Percentiles rank a stretch among this genome's conserved stretches.
Evolutionary conservation across 106 monocot genomes (phyloP).

Genomic region (Cymbidium sinense): DNA sequence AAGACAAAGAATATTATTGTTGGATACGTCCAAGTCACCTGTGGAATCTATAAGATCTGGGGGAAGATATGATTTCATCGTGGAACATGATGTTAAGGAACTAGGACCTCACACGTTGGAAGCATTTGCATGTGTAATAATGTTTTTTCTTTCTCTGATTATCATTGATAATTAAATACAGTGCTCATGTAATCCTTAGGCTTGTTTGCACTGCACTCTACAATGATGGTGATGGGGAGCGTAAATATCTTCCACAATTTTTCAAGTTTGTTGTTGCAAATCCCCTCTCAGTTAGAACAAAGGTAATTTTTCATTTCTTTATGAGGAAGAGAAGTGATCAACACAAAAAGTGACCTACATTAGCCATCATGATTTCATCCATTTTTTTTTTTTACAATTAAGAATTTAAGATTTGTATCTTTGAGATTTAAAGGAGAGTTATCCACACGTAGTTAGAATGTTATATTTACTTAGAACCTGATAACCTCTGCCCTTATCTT

Average conservation of each 20-base stretch:
- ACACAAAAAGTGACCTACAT: not conserved
- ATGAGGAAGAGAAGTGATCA: not conserved
- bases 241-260: conserved; percentile 98
- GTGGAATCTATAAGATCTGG: conserved; percentile 91
- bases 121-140: conserved; percentile 7
- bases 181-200: conserved; percentile 31
- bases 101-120: conserved; percentile 89
- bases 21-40: conserved; percentile 84
- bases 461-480: conserved; percentile 1
- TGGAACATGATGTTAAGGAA: conserved; percentile 99
- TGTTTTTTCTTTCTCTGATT: not conserved
- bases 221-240: conserved; percentile 88
- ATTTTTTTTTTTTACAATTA: not conserved
- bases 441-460: not conserved
- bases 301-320: conserved; percentile 40
- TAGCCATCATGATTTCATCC: not conserved
- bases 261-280: conserved; percentile 94
- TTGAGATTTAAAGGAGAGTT: not conserved
- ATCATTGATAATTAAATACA: conserved; percentile 6
- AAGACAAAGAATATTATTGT: conserved; percentile 61
- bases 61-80: conserved; percentile 95
- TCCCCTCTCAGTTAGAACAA: conserved; percentile 92
- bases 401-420: not conserved
- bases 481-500: conserved; percentile 10
- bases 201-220: conserved; percentile 96